Conservation (phyloP, 2,329 filamentous ascomycete species). For the Aspergillus fischeri region DNA sequence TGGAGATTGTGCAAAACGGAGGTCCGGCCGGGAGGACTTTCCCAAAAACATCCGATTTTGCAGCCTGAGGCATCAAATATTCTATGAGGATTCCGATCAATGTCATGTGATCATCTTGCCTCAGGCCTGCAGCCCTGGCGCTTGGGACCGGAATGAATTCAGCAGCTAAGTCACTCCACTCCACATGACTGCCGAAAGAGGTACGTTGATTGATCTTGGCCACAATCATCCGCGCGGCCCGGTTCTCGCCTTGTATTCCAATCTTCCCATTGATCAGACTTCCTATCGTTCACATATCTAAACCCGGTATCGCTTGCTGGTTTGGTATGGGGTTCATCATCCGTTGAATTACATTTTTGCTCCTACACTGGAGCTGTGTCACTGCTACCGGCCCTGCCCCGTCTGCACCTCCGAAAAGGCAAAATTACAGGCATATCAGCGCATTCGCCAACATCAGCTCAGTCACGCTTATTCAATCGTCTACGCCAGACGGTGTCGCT, state of each 20-base stretch:
- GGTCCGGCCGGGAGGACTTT: slow-evolving; percentile 28
- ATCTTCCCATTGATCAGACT: slow-evolving; percentile 5
- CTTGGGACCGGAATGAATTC: slow-evolving; percentile 7
- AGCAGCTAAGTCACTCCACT: slow-evolving; percentile 9
- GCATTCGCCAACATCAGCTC: slow-evolving; percentile 26
- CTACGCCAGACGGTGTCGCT: not conserved
- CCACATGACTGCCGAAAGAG: slow-evolving; percentile 21
- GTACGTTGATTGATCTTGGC: slow-evolving; percentile 7
- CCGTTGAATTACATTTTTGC: slow-evolving; percentile 19
- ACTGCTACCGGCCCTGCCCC: slow-evolving; percentile 23
- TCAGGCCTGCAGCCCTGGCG: slow-evolving; percentile 18
- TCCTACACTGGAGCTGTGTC: slow-evolving; percentile 25
- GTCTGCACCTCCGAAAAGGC: slow-evolving; percentile 27
- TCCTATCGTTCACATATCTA: slow-evolving; percentile 5
- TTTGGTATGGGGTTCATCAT: slow-evolving; percentile 22
- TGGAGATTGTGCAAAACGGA: slow-evolving; percentile 40
- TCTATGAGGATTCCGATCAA: slow-evolving; percentile 3
- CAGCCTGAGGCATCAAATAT: slow-evolving; percentile 15
- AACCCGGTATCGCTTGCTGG: slow-evolving; percentile 1
- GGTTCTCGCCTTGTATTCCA: slow-evolving; percentile 5
- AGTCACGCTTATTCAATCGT: slow-evolving; percentile 5
- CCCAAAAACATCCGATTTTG: slow-evolving; percentile 23
- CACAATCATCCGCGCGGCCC: slow-evolving; percentile 12
- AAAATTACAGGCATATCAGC: slow-evolving; percentile 21
- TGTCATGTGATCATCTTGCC: slow-evolving; percentile 23